Conservation (phyloP, 345 rosid genomes). For the Eutrema heterophyllum region DNA sequence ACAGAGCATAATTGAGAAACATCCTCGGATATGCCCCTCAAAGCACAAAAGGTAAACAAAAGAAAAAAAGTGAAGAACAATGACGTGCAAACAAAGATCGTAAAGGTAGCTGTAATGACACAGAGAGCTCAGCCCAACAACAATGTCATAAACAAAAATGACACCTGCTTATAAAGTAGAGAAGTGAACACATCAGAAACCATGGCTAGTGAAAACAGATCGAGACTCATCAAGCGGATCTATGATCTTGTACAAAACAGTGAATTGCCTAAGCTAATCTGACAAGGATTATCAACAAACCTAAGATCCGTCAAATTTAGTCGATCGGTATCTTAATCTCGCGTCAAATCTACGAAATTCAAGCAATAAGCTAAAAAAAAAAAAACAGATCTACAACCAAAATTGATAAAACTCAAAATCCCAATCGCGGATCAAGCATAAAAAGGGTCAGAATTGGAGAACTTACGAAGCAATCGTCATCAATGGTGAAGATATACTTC, state of each 20-base stretch:
- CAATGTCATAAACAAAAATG: background rate
- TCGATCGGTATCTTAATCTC: background rate
- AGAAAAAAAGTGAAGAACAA: background rate
- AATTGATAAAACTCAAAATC: background rate
- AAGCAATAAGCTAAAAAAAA: background rate
- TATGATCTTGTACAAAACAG: background rate
- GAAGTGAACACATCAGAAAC: background rate
- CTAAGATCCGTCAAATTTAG: conserved; percentile 1
- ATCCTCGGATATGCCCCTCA: background rate
- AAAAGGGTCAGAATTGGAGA: background rate
- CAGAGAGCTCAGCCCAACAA: conserved; percentile 5
- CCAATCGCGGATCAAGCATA: background rate
- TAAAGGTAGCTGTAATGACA: conserved; percentile 22
- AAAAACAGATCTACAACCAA: conserved; percentile 7
- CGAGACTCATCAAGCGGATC: background rate
- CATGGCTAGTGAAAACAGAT: background rate
- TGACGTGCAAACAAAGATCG: conserved; percentile 8
- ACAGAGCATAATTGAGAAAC: background rate
- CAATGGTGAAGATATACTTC: conserved; percentile 95
- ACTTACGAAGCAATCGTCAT: conserved; percentile 96
- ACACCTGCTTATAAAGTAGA: background rate
- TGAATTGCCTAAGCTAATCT: background rate
- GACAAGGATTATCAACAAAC: background rate
- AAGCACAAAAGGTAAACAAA: background rate
- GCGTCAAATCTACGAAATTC: conserved; percentile 8